Percentiles rank a stretch among this genome's conserved stretches.
Conservation (phyloP, 331 rosid genomes). For the Rosa hybrid region DNA sequence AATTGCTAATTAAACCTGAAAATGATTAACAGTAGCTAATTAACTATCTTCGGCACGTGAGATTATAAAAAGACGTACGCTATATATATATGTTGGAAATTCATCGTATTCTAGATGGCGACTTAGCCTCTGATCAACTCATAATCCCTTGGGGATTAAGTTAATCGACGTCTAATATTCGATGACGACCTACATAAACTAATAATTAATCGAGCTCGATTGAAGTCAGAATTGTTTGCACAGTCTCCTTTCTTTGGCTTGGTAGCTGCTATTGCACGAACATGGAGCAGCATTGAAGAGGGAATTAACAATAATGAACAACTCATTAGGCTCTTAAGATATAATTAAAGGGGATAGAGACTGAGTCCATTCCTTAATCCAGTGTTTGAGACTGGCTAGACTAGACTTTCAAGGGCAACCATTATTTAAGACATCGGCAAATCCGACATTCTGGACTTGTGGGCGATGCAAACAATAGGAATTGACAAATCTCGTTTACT, state of each 20-base stretch:
- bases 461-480: background rate
- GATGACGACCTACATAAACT: background rate
- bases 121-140: background rate
- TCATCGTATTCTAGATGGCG: constrained; percentile 9
- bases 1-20: background rate
- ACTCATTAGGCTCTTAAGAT: background rate
- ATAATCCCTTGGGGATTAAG: background rate
- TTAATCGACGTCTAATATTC: background rate
- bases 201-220: background rate
- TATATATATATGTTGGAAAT: background rate
- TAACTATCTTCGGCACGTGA: background rate
- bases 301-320: background rate
- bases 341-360: background rate
- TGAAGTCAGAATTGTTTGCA: background rate
- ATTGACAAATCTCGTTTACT: background rate
- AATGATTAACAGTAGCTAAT: background rate
- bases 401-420: background rate
- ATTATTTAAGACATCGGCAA: background rate
- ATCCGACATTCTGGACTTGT: constrained; percentile 1
- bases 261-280: background rate
- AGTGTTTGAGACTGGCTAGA: background rate
- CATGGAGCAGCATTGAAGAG: background rate
- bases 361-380: background rate
- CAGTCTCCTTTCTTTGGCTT: background rate
- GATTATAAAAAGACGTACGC: background rate